phyloP scores from a whole-genome alignment of 768 basidiomycete species.

The Mycena belliarum region DNA sequence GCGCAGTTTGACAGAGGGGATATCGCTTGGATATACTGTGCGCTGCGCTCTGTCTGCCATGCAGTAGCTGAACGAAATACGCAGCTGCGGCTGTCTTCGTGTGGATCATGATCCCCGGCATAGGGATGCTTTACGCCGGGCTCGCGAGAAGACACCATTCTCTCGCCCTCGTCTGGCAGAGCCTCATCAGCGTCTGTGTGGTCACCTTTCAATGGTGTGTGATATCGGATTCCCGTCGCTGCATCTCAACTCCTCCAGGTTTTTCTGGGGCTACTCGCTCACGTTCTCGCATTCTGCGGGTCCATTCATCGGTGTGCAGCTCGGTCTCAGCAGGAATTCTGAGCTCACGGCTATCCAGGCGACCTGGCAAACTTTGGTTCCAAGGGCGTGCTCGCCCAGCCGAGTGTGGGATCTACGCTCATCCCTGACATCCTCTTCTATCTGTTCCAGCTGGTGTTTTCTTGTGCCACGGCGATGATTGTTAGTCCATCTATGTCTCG shows the following conservation, averaged over 20 bases:
- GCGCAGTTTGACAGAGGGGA: constrained; percentile 41
- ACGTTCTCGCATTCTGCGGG: constrained; percentile 62
- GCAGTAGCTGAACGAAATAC: not conserved
- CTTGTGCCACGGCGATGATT: constrained; percentile 53
- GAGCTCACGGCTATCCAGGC: not conserved
- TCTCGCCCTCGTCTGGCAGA: constrained; percentile 7
- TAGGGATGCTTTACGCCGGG: constrained; percentile 70
- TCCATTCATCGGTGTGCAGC: constrained; percentile 54
- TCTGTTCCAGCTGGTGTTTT: constrained; percentile 71
- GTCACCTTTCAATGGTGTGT: constrained; percentile 47
- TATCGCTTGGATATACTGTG: constrained; percentile 52
- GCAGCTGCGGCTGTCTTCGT: constrained; percentile 61
- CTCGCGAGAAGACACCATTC: constrained; percentile 31
- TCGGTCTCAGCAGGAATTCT: too few species aligned
- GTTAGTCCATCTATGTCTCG: not conserved
- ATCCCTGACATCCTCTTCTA: constrained; percentile 61
- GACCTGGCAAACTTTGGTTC: constrained; percentile 60
- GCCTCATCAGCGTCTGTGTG: constrained; percentile 6
- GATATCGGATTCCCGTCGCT: too few species aligned
- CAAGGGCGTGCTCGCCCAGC: constrained; percentile 54
- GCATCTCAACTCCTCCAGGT: not conserved
- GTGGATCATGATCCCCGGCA: constrained; percentile 59
- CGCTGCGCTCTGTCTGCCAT: not conserved
- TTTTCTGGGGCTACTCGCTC: constrained; percentile 79
- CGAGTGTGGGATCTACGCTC: constrained; percentile 52